Base-by-base conservation (phyloP, 495 filamentous ascomycete species). In the Aspergillus asperescens region DNA sequence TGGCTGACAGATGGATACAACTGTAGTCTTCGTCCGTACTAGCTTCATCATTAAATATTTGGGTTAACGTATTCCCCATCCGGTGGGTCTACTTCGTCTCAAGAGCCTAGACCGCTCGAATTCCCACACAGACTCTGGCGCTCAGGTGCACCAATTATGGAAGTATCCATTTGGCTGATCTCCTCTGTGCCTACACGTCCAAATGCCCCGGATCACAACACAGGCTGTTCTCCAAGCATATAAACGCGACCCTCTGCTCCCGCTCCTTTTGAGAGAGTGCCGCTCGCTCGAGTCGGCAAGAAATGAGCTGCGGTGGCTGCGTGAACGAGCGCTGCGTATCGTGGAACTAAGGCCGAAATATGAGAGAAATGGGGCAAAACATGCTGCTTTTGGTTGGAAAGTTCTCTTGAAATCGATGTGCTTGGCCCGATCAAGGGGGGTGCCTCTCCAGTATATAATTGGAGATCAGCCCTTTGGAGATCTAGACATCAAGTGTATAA, bases 291-390 rank as follows among this genome's bases (percentile, higher is more conserved):
- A 52, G 12, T 85, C 84, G 9, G 86, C 89, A 3, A 71, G 66
- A 15, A 85, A 85, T 62, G 93, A 98, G 68, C 77, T 97, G 6
- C 85, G 89, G 20, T 98, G 93, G 93, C 79, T 98, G 13, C 71
- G 73, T 18, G 82, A 90, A 59, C 79, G 87, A 59, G 81, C 78
- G 5, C 22, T 67, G 28, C 54, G 55, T 35, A 45, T 60, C 22
- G 44, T 50, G 43, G 44, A 39, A 34, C 41, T 49, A 7, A 34
- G 48, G 34, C 44, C 55, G 31, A 41, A 19, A 57, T 51, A 48
- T 39, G 47, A 7, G 16, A n/a, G 16, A 41, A 22, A 22, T 16
- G 18, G 22, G 7, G 19, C 28, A 16, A 46, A 32, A 13, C 8
- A 48, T 25, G 38, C 39, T 7, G 23, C 13, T 7, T 18, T 19